Conservation (phyloP, 495 filamentous ascomycete species). For the Lindgomyces ingoldianus region DNA sequence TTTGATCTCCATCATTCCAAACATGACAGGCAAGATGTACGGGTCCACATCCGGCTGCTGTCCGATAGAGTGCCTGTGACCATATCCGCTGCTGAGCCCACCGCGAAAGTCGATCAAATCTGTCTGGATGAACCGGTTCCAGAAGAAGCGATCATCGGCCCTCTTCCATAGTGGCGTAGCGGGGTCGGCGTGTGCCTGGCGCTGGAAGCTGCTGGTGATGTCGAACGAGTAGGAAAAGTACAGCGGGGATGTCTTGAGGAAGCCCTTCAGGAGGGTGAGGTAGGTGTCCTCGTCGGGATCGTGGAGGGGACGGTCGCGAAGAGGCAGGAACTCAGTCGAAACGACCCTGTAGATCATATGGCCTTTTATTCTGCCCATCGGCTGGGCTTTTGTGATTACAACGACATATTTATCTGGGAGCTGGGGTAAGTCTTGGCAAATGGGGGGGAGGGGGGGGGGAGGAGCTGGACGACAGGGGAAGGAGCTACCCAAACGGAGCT, state of each 20-base stretch:
- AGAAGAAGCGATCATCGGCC: constrained; percentile 97
- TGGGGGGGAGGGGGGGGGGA: too few relatives aligned
- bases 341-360: constrained; percentile 92
- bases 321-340: constrained; percentile 87
- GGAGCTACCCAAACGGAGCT: constrained; percentile 78
- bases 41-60: constrained; percentile 80
- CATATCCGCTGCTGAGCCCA: constrained; percentile 41
- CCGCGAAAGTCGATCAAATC: constrained; percentile 85
- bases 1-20: constrained; percentile 86
- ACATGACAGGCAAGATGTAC: constrained; percentile 93
- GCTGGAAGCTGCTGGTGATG: constrained; percentile 91
- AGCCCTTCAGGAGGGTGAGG: constrained; percentile 70
- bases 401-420: constrained; percentile 89
- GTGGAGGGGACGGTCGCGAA: constrained; percentile 86
- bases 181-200: constrained; percentile 72
- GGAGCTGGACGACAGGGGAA: too few relatives aligned
- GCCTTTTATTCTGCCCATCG: constrained; percentile 85
- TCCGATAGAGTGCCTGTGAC: constrained; percentile 50
- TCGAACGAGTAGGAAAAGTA: constrained; percentile 98
- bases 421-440: constrained; percentile 1
- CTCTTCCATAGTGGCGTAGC: constrained; percentile 81
- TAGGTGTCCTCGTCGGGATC: constrained; percentile 93
- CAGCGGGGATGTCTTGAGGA: constrained; percentile 83
- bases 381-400: constrained; percentile 90
- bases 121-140: constrained; percentile 89